Conservation (phyloP, 176 grass and related monocot genomes). For the Microstegium vimineum region DNA sequence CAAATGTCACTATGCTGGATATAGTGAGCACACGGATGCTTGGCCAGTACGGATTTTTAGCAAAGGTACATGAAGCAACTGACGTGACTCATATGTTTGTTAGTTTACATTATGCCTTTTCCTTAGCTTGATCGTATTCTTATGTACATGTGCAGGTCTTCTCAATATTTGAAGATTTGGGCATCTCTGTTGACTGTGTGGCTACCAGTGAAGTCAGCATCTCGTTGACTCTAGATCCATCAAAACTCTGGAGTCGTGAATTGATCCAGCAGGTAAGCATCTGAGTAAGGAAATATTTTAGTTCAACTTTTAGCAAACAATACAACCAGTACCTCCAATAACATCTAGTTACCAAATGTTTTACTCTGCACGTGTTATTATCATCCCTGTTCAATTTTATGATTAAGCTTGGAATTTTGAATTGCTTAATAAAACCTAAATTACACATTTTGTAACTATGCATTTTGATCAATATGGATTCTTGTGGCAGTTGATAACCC, state of each 20-base stretch:
- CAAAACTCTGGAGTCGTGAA: constrained; percentile 89
- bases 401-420: neutral
- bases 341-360: neutral
- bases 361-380: neutral
- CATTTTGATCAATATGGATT: neutral
- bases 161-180: constrained; percentile 96
- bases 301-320: neutral
- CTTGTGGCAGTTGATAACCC: neutral
- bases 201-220: constrained; percentile 99
- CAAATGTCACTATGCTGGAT: constrained; percentile 97
- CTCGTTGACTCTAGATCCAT: constrained; percentile 79
- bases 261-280: constrained; percentile 76
- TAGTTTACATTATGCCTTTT: neutral
- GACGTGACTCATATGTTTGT: neutral
- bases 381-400: neutral
- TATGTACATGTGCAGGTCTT: constrained; percentile 55
- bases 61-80: constrained; percentile 49
- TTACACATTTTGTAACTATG: neutral
- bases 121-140: neutral
- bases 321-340: neutral
- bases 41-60: constrained; percentile 89
- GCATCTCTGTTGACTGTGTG: constrained; percentile 93
- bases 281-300: neutral
- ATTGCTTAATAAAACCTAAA: neutral
- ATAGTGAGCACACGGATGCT: constrained; percentile 98